Evolutionary conservation across 2,329 filamentous ascomycete species (phyloP), one percentile per base, ranked within the genome.

Genomic region (Parafenestella ontariensis): DNA sequence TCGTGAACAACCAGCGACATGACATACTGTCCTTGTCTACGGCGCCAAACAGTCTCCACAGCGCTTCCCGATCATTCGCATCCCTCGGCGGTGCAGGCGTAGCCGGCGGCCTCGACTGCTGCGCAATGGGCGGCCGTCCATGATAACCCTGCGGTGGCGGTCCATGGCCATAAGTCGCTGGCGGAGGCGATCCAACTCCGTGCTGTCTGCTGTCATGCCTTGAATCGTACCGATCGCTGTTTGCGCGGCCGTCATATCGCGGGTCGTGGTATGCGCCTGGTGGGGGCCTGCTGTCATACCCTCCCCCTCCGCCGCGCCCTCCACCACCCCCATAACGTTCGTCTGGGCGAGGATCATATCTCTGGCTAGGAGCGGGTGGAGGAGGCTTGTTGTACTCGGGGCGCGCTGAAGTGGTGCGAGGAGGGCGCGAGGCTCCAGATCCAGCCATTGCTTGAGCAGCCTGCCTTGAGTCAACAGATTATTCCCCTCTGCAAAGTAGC

Each of bases 11-110:
- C 26, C 40, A 21, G 15, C 29, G 21, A 18, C 10, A 15, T 21
- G 11, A 44, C 80, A 65, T 79, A 90, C 90, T 83, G 76, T 91
- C 85, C 71, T 91, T 93, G 78, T 99, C 96, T 13, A 97, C 94
- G 1, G 92, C 92, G 56, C 90, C 85, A 79, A 98, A 99, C 23
- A 98, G 82, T 3, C 90, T 90, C 74, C 92, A 87, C 17, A 99
- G 83, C 0, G 87, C 78, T 33, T 82, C 88, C n/a, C 88, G 83
- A 70, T 93, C 89, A 46, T 87, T 84, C 43, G 79, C 82, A 58
- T 87, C 84, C 47, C 82, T 78, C 11, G 82, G 81, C 9, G 78
- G 78, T 15, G 73, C 83, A 65, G 78, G 84, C 61, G 76, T 82
- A 58, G 74, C 67, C 15, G 74, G 82, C 55, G 66, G 82, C 50